Evolutionary conservation across 805 yeast genomes (phyloP), one percentile per base, ranked within the genome.

Genomic region (Hanseniaspora vineae): DNA sequence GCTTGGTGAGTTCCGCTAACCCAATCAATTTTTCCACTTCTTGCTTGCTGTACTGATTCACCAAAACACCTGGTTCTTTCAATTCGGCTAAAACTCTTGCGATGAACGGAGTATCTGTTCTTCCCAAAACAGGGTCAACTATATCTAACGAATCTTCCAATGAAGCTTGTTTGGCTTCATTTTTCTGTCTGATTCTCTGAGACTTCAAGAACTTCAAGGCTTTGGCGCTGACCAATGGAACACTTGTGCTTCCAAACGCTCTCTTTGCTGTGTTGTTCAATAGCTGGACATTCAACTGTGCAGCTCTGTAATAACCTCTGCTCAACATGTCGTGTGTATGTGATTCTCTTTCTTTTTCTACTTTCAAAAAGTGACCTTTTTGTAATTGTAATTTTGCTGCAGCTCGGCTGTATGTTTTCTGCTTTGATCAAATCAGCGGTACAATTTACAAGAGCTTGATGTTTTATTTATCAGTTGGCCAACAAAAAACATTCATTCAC

Each of bases 71-170:
- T 14, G 83, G 82, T 60, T 85, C 92, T 42, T 71, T 69, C 43
- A 82, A 64, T 52, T 81, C 82, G 35, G 85, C 77, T 50, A 71
- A 69, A 47, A 88, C 68, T 64, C 96, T 76, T 42, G 66, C 64
- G 43, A 88, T 66, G 57, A 89, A 88, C 9, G 84, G 79, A 50
- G 79, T 79, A 46, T 74, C 66, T 5, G 77, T 65, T 48, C 71
- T 72, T 10, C 97, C 97, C 47, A 88, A 71, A 4, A 89, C 95
- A 1, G 97, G 97, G 64, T 89, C 97, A 31, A 84, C 74, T 47
- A 66, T 63, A 46, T 67, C 73, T 31, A 57, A 44, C 8, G 58
- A 50, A 18, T 51, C 55, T 45, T 55, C 53, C n/a, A 62, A 44
- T 17, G 49, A 51, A 8, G 55, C 54, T 47, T 65, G 69, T 42